Percentiles rank a stretch among this genome's conserved stretches.
Evolutionary conservation across 2,329 filamentous ascomycete genomes (phyloP).

Genomic region (Chaetomiaceae sp.): DNA sequence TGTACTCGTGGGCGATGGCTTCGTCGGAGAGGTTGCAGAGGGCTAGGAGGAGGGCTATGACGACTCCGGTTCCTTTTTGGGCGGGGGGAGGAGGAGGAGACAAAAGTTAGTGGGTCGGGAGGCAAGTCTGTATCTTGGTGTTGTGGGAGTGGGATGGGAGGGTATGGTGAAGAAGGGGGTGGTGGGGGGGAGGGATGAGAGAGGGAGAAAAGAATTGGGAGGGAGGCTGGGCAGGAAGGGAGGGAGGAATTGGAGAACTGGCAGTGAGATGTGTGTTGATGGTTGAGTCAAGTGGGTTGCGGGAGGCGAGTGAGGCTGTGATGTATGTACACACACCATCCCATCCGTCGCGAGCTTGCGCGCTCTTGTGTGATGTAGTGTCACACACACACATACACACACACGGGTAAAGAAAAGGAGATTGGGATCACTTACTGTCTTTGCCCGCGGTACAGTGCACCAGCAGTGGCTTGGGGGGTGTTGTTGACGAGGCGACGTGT

Average conservation of each 20-base stretch:
- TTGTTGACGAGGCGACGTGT: constrained; percentile 44
- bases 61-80: constrained; percentile 53
- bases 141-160: background rate
- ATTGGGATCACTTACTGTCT: constrained; percentile 45
- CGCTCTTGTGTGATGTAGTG: too few relatives aligned
- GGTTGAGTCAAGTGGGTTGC: too few relatives aligned
- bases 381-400: too few relatives aligned
- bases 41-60: constrained; percentile 61
- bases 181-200: background rate
- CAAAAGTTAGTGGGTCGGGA: background rate
- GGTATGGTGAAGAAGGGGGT: background rate
- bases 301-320: background rate
- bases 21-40: constrained; percentile 59
- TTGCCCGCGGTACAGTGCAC: constrained; percentile 76
- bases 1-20: constrained; percentile 63
- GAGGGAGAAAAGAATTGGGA: background rate
- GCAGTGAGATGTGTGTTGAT: too few relatives aligned
- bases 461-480: constrained; percentile 47
- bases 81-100: background rate
- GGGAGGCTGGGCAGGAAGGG: too few relatives aligned
- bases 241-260: too few relatives aligned
- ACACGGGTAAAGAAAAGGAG: too few relatives aligned
- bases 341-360: too few relatives aligned
- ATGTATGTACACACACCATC: too few relatives aligned
- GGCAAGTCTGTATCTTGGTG: background rate